These are phyloP conservation scores for Diddensiella transvaalensis DNA, from an alignment of 805 yeast species.

Conservation along the genomic window DNA sequence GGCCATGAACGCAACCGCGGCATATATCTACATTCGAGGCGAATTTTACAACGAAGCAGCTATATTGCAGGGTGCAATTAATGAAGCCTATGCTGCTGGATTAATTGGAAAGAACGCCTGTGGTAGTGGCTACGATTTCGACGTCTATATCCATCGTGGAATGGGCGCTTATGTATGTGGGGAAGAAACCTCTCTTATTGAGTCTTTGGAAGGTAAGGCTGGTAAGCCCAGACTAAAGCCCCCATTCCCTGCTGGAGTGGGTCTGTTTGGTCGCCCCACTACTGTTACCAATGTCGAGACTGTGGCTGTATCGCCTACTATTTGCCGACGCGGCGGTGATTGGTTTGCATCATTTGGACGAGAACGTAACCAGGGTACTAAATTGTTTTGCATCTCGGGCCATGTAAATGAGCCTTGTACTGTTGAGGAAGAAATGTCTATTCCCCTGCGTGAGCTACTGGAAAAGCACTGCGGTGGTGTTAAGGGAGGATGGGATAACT, in stretches of 20 bases:
- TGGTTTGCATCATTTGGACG: conserved; percentile 86
- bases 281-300: conserved; percentile 92
- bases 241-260: conserved; percentile 93
- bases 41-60: conserved; percentile 83
- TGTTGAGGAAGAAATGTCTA: conserved; percentile 91
- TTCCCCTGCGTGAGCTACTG: conserved; percentile 74
- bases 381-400: conserved; percentile 82
- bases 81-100: conserved; percentile 82
- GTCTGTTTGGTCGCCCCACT: conserved; percentile 85
- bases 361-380: conserved; percentile 79
- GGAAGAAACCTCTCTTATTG: conserved; percentile 87
- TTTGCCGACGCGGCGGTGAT: conserved; percentile 81
- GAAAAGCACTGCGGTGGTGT: conserved; percentile 91
- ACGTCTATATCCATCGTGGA: conserved; percentile 82
- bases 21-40: conserved; percentile 86
- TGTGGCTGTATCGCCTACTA: conserved; percentile 86
- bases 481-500: conserved; percentile 89
- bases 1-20: conserved; percentile 92
- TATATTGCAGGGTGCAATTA: conserved; percentile 72
- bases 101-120: conserved; percentile 80
- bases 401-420: conserved; percentile 92
- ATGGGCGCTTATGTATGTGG: conserved; percentile 94
- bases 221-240: conserved; percentile 94
- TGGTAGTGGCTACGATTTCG: conserved; percentile 82
- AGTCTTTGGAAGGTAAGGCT: conserved; percentile 86